A percentile compares a stretch with the other conserved stretches of the same genome.
Evolutionary conservation across 257 asterid genomes (phyloP).

Genomic region (Solanum pinnatisectum): DNA sequence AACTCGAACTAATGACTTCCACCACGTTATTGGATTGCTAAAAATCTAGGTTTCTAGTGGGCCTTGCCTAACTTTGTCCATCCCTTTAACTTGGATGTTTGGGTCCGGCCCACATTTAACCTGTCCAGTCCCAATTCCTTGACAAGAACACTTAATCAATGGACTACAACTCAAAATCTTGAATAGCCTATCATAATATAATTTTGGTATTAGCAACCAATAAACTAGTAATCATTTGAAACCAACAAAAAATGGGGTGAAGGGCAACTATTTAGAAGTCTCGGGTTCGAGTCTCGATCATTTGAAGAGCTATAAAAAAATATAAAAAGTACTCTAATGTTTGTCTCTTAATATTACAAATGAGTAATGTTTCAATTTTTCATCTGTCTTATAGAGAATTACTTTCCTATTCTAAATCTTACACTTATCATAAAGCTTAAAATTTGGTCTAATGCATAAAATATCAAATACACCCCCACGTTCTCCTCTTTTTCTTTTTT

Average conservation of each 20-base stretch:
- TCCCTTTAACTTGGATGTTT: background rate
- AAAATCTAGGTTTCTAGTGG: background rate
- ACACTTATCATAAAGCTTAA: background rate
- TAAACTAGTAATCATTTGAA: background rate
- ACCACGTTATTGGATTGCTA: background rate
- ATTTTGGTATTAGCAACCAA: background rate
- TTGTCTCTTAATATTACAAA: background rate
- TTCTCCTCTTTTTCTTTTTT: background rate
- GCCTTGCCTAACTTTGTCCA: background rate
- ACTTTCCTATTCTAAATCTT: background rate
- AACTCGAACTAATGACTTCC: background rate
- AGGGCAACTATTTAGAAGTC: background rate
- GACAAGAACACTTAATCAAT: too few relatives aligned
- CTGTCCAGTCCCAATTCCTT: background rate
- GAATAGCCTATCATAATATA: too few relatives aligned
- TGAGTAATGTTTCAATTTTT: background rate
- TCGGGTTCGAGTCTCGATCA: background rate
- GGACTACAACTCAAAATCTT: too few relatives aligned
- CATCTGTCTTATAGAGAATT: background rate
- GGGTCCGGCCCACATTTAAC: background rate
- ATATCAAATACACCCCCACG: background rate
- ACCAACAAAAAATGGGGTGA: background rate
- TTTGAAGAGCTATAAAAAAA: background rate
- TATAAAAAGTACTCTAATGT: background rate
- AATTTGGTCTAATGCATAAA: background rate